Evolutionary conservation across 2,329 filamentous ascomycete genomes (phyloP), one percentile per base, ranked within the genome.

Genomic region (Cordyceps javanica): DNA sequence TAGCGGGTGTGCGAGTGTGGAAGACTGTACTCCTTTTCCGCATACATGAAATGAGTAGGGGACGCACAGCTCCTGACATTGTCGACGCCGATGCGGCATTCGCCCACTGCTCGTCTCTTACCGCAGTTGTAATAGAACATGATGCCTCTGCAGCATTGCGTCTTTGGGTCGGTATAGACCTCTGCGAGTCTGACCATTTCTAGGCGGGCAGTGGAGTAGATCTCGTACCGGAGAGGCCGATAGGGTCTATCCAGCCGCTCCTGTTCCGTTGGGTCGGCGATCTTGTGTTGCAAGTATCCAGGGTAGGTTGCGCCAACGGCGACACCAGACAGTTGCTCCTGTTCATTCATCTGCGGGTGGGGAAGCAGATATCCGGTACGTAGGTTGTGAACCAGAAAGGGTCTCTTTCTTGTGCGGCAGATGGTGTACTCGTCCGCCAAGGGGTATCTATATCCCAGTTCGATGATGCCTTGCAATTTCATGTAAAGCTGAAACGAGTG

Each of bases 81-180:
- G 53, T 55, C 53, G n/a, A 55, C 30, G 14, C 53, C 53, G 16
- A 55, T 39, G 11, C 53, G 42, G 32, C 53, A 55, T 34, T 55
- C 41, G 5, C 53, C 53, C 2, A 55, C 32, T 4, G 53, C 53
- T 39, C 42, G 30, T 16, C 30, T 48, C 19, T 39, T 39, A 9
- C 53, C 53, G 10, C 34, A 39, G 23, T 41, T 34, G 34, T 56
- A 56, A 23, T 48, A 41, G 25, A 56, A 49, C 42, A 56, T 39
- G 44, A 56, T 49, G 32, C 53, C 53, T 26, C 44, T 36, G 34
- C 44, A 56, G 14, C 34, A 48, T 2, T 45, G n/a, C 13, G 32
- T 48, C 14, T 16, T 19, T 3, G 28, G 13, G 30, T 56, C 44
- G 26, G 38, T 30, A 19, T 38, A 56, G 34, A 56, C 53, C 32